These are phyloP conservation scores for Phoenix dactylifera DNA, from an alignment of 176 grass and related monocot genomes.

Conservation along the genomic window DNA sequence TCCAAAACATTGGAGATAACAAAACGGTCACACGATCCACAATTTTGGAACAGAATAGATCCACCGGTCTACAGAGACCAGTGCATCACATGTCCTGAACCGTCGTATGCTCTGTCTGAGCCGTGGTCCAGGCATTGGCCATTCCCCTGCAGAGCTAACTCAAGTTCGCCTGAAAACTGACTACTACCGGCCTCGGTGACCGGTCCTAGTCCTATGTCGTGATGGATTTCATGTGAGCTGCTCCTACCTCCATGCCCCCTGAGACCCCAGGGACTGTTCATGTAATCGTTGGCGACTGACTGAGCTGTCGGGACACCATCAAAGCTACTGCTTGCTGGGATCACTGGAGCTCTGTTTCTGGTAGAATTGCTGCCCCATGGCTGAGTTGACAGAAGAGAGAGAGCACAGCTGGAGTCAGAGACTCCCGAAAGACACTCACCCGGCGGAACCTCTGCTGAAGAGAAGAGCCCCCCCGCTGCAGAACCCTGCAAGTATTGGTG, in stretches of 20 bases:
- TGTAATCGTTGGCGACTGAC: slow-evolving; percentile 35
- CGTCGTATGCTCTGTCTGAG: slow-evolving; percentile 32
- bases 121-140: slow-evolving; percentile 29
- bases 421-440: slow-evolving; percentile 45
- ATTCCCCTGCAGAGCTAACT: slow-evolving; percentile 75
- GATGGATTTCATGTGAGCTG: slow-evolving; percentile 28
- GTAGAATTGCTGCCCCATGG: slow-evolving; percentile 41
- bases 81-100: slow-evolving; percentile 35
- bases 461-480: slow-evolving; percentile 22
- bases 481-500: slow-evolving; percentile 32
- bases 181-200: slow-evolving; percentile 26
- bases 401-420: slow-evolving; percentile 94
- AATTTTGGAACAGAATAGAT: too few relatives aligned
- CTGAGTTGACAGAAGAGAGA: slow-evolving; percentile 99
- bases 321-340: slow-evolving; percentile 29
- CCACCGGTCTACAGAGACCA: slow-evolving; percentile 51
- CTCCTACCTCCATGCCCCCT: slow-evolving; percentile 8
- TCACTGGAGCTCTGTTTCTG: slow-evolving; percentile 22
- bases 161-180: slow-evolving; percentile 87
- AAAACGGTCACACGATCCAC: too few relatives aligned
- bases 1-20: slow-evolving; percentile 17
- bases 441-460: slow-evolving; percentile 43
- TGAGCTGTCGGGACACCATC: slow-evolving; percentile 32
- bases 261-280: slow-evolving; percentile 17
- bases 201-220: slow-evolving; percentile 35